Conservation (phyloP, 2,329 filamentous ascomycete genomes). For the Triangularia setosa region DNA sequence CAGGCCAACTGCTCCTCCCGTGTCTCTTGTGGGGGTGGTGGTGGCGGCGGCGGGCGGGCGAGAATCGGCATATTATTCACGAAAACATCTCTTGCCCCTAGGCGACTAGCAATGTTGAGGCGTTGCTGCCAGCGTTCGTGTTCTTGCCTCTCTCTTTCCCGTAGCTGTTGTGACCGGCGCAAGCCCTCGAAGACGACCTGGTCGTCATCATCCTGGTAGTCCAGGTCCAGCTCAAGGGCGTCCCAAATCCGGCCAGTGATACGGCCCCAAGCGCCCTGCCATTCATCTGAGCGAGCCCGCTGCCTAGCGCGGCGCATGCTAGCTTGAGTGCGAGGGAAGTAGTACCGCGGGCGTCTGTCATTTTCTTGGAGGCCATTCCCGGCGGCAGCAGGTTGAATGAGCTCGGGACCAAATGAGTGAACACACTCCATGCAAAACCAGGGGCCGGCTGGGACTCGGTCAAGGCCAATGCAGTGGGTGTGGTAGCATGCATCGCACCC, state of each 20-base stretch:
- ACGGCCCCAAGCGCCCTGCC: constrained; percentile 80
- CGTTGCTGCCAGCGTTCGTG: constrained; percentile 77
- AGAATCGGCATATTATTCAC: constrained; percentile 56
- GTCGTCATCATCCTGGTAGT: constrained; percentile 81
- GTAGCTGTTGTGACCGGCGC: constrained; percentile 49
- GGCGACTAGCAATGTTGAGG: constrained; percentile 73
- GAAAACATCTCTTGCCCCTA: constrained; percentile 72
- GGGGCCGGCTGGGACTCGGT: constrained; percentile 67
- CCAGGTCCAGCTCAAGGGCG: constrained; percentile 69
- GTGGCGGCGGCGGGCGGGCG: constrained; percentile 51
- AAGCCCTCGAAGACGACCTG: constrained; percentile 44
- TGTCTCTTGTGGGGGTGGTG: constrained; percentile 58
- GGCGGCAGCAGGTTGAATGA: constrained; percentile 26
- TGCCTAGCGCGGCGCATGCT: constrained; percentile 52
- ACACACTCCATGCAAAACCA: constrained; percentile 92
- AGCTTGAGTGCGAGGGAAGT: constrained; percentile 54
- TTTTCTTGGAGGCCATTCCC: background rate
- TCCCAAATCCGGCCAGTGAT: constrained; percentile 62
- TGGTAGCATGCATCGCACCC: constrained; percentile 87
- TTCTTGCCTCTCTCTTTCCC: constrained; percentile 53
- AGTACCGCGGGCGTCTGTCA: constrained; percentile 28
- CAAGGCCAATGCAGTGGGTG: constrained; percentile 83
- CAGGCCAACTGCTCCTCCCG: constrained; percentile 79
- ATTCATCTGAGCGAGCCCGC: constrained; percentile 71
- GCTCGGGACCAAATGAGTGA: constrained; percentile 43